These are phyloP conservation scores for Cyclotella cryptica DNA, from an alignment of 108 stramenopile species.

Conservation along the genomic window DNA sequence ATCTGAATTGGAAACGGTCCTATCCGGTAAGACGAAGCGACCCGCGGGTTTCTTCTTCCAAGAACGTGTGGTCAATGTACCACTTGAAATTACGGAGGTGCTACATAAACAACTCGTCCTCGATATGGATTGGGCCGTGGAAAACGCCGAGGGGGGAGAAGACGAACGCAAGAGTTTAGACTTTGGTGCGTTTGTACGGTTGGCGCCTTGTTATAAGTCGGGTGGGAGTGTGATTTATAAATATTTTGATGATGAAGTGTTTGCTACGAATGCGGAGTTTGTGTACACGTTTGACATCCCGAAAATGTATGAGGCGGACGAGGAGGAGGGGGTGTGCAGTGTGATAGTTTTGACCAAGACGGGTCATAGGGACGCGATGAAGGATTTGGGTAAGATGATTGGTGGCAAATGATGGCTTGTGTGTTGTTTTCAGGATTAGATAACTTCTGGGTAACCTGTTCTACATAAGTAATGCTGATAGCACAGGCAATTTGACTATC, in stretches of 20 bases:
- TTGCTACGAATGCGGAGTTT: slow-evolving; percentile 80
- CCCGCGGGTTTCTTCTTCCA: slow-evolving; percentile 89
- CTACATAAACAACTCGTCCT: slow-evolving; percentile 81
- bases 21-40: slow-evolving; percentile 80
- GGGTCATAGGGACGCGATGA: slow-evolving; percentile 82
- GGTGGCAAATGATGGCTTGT: slow-evolving; percentile 22
- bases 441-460: not conserved
- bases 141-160: slow-evolving; percentile 73
- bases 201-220: slow-evolving; percentile 63
- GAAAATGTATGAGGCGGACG: slow-evolving; percentile 65
- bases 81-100: slow-evolving; percentile 79
- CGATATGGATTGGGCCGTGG: slow-evolving; percentile 86
- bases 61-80: slow-evolving; percentile 85
- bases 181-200: slow-evolving; percentile 82
- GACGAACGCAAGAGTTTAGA: slow-evolving; percentile 74
- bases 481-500: not conserved
- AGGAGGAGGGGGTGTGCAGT: slow-evolving; percentile 54
- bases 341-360: slow-evolving; percentile 86
- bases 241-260: slow-evolving; percentile 88
- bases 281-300: slow-evolving; percentile 71
- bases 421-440: not conserved
- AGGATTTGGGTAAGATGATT: slow-evolving; percentile 70
- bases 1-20: slow-evolving; percentile 69
- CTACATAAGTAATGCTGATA: not conserved
- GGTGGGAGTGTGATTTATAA: slow-evolving; percentile 61